These are phyloP conservation scores for Beauveria sp. DNA, from an alignment of 2,329 filamentous ascomycete genomes.

Conservation along the genomic window DNA sequence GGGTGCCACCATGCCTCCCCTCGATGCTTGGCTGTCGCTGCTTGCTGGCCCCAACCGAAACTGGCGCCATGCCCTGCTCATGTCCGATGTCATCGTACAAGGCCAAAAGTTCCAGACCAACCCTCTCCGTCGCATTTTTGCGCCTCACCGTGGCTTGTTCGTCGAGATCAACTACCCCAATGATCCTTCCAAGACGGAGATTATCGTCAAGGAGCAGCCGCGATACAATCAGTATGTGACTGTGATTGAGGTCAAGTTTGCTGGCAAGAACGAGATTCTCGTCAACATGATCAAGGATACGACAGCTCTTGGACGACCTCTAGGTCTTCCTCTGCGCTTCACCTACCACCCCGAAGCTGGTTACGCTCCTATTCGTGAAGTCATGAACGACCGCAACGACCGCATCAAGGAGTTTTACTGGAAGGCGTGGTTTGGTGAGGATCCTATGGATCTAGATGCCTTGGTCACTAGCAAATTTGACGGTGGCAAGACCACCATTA, in stretches of 20 bases:
- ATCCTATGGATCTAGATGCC: slow-evolving; percentile 73
- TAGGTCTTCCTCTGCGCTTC: slow-evolving; percentile 80
- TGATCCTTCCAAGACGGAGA: slow-evolving; percentile 73
- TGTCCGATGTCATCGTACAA: slow-evolving; percentile 87
- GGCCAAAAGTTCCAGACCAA: slow-evolving; percentile 97
- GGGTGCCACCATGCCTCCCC: slow-evolving; percentile 64
- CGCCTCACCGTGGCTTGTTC: slow-evolving; percentile 75
- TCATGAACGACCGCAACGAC: slow-evolving; percentile 94
- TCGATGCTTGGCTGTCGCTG: slow-evolving; percentile 80
- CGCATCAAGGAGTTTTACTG: slow-evolving; percentile 99
- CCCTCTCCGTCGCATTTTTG: slow-evolving; percentile 85
- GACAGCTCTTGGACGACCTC: slow-evolving; percentile 73
- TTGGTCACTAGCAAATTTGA: slow-evolving; percentile 83
- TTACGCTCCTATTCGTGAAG: slow-evolving; percentile 94
- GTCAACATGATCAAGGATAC: slow-evolving; percentile 91
- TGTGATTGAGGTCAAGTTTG: slow-evolving; percentile 77
- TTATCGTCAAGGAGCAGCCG: slow-evolving; percentile 80
- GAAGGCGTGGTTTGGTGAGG: slow-evolving; percentile 91
- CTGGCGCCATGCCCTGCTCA: slow-evolving; percentile 92
- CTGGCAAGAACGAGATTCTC: slow-evolving; percentile 68
- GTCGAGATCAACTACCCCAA: slow-evolving; percentile 82
- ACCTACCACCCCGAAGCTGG: slow-evolving; percentile 91
- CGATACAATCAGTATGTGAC: slow-evolving; percentile 80
- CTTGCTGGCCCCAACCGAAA: slow-evolving; percentile 79
- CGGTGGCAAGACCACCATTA: slow-evolving; percentile 80